Conservation (phyloP, 164 flowering plant genomes). For the Berberis thunbergii region DNA sequence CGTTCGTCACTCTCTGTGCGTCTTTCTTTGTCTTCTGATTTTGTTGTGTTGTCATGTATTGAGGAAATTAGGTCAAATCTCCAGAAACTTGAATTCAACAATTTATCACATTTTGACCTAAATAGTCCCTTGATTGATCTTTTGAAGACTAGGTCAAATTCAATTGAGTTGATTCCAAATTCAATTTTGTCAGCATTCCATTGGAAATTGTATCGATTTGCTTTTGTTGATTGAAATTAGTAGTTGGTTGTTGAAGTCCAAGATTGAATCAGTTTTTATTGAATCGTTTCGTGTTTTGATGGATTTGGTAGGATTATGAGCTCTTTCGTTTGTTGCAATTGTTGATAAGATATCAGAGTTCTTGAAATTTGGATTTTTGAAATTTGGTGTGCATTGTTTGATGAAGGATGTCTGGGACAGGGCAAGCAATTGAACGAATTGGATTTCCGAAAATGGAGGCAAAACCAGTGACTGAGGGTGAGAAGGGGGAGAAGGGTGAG, state of each 20-base stretch:
- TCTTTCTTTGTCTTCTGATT: not conserved
- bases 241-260: not conserved
- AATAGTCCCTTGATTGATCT: not conserved
- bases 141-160: not conserved
- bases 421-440: conserved; percentile 28
- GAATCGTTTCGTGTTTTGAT: not conserved
- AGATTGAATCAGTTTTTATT: not conserved
- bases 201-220: not conserved
- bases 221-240: not conserved
- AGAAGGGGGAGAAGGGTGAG: not conserved
- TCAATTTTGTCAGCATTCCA: not conserved
- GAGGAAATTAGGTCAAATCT: not conserved
- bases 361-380: too few species aligned
- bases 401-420: conserved; percentile 28
- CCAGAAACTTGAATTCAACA: not conserved
- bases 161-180: not conserved
- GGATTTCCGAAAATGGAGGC: conserved; percentile 22
- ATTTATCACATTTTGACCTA: not conserved
- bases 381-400: too few species aligned
- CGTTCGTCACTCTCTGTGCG: not conserved
- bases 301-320: not conserved
- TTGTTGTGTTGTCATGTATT: not conserved
- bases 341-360: too few species aligned
- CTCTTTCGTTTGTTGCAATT: too few species aligned
- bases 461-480: conserved; percentile 10